Evolutionary conservation across 2,329 filamentous ascomycete genomes (phyloP), one percentile per base, ranked within the genome.

Genomic region (Fusarium dimerum): DNA sequence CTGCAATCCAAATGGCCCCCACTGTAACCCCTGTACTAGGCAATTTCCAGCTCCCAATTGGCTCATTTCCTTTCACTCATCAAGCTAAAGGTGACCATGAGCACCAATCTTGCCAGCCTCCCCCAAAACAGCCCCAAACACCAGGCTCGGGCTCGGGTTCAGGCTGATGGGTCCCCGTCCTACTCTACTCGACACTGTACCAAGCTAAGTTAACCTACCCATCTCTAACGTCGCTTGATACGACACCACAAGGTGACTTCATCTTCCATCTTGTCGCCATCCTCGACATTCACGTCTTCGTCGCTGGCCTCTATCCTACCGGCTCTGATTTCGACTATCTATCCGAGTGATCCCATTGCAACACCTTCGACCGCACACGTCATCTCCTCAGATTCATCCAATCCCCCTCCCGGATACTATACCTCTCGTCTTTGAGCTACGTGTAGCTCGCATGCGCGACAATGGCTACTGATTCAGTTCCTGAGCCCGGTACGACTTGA

Each of bases 391-490:
- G 29, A 48, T 42, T 43, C 43, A 20, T 34, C 34, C 20, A 51
- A 47, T 43, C 42, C 50, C 52, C 55, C 43, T 51, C 53, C 47
- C 45, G 46, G 43, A 52, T 52, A 47, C 50, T 53, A 47, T 54
- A 54, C 60, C 57, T 56, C 54, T 48, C 52, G 48, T 62, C 59
- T n/a, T 50, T 50, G 50, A 63, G 61, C 59, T 65, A 54, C 46
- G 48, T 54, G 45, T 57, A 63, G 63, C 63, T 66, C 62, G 55
- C 50, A 62, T 64, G 64, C 63, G 63, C 59, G 63, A 65, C 56
- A 62, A 65, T 65, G 63, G 60, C 61, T 52, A 57, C 61, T 51
- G 63, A 64, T n/a, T n/a, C n/a, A n/a, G n/a, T n/a, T n/a, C n/a
- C n/a, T 54, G 63, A 65, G 52, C 48, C 57, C 50, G 57, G 63